phyloP scores from a whole-genome alignment of 2,329 filamentous ascomycete species.

The Fusarium proliferatum region DNA sequence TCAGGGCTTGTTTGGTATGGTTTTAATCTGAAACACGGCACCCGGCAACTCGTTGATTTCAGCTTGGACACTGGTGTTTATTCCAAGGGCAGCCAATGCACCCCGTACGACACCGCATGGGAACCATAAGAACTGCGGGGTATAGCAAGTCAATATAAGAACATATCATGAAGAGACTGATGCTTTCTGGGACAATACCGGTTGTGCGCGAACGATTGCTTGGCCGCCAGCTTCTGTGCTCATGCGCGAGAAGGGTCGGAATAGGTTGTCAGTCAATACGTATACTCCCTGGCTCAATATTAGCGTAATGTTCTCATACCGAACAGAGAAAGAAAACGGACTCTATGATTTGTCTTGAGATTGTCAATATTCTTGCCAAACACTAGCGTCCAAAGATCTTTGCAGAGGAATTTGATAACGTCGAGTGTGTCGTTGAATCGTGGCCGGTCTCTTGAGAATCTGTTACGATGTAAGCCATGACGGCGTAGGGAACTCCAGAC shows the following conservation, averaged over 20 bases:
- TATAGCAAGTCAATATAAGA: constrained; percentile 10
- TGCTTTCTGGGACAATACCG: constrained; percentile 65
- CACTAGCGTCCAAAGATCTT: constrained; percentile 94
- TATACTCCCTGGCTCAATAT: constrained; percentile 78
- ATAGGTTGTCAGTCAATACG: constrained; percentile 92
- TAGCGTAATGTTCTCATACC: not conserved
- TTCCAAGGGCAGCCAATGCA: constrained; percentile 90
- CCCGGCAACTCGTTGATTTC: constrained; percentile 88
- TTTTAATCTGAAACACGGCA: constrained; percentile 97
- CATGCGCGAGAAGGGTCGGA: constrained; percentile 90
- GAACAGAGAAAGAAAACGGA: constrained; percentile 51
- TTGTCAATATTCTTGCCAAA: constrained; percentile 99
- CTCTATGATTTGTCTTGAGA: constrained; percentile 95
- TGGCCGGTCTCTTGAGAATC: constrained; percentile 84
- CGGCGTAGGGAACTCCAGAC: not conserved
- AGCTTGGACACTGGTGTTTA: constrained; percentile 90
- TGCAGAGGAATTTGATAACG: constrained; percentile 98
- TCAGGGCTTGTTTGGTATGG: constrained; percentile 69
- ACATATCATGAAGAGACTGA: not conserved
- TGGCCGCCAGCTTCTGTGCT: constrained; percentile 81
- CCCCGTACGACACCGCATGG: constrained; percentile 93
- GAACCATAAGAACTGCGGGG: constrained; percentile 85
- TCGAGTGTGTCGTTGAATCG: constrained; percentile 93
- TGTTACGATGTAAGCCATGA: constrained; percentile 58
- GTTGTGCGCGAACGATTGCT: constrained; percentile 79